phyloP scores from a whole-genome alignment of 2,329 filamentous ascomycete genomes.

The Talaromyces sp. region DNA sequence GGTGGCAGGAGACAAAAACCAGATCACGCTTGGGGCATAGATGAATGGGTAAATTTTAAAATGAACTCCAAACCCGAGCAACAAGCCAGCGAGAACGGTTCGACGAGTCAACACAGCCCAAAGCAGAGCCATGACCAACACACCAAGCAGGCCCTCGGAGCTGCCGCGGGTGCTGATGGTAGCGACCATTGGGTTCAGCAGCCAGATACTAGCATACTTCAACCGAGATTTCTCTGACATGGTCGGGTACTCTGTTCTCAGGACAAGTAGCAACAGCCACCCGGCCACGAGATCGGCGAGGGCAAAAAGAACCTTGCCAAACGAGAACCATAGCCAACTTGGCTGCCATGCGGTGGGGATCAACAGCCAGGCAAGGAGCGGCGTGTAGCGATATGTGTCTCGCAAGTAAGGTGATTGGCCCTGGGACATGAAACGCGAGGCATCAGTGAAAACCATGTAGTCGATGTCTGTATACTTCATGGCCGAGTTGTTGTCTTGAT shows the following conservation, averaged over 20 bases:
- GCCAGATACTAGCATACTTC: conserved; percentile 79
- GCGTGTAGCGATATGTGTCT: conserved; percentile 96
- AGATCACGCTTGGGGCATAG: conserved; percentile 62
- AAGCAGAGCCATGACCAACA: conserved; percentile 74
- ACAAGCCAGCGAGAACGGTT: conserved; percentile 61
- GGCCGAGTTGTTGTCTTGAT: conserved; percentile 86
- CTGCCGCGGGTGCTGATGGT: conserved; percentile 93
- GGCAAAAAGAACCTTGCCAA: conserved; percentile 84
- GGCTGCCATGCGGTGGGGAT: conserved; percentile 64
- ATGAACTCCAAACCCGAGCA: conserved; percentile 82
- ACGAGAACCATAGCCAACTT: conserved; percentile 63
- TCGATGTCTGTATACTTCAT: conserved; percentile 99
- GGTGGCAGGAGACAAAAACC: conserved; percentile 30
- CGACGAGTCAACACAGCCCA: conserved; percentile 69
- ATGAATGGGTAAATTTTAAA: conserved; percentile 99
- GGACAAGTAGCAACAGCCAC: conserved; percentile 62
- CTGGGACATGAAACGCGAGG: conserved; percentile 68
- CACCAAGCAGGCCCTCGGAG: conserved; percentile 83
- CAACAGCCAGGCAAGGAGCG: conserved; percentile 85
- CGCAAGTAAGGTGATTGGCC: conserved; percentile 74
- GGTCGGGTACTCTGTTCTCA: conserved; percentile 35
- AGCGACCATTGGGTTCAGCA: conserved; percentile 96
- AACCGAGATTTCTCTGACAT: conserved; percentile 56
- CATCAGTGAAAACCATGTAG: conserved; percentile 97
- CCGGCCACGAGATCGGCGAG: conserved; percentile 78